Evolutionary conservation across 1,284 basidiomycete genomes (phyloP), one percentile per base, ranked within the genome.

Genomic region (Pseudozyma sp.): DNA sequence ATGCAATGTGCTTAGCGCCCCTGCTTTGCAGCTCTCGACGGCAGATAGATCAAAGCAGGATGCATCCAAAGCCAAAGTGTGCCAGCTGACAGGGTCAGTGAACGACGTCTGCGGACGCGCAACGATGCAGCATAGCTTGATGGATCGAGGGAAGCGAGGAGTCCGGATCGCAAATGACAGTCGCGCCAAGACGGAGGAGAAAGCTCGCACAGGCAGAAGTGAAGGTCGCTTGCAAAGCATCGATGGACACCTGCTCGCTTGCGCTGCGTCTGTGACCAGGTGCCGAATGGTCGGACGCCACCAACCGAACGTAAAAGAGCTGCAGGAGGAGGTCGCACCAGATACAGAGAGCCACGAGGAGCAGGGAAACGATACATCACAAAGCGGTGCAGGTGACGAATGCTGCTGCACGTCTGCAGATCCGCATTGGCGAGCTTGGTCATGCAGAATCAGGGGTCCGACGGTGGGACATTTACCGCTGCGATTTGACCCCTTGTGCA

Each of bases 101-200:
- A 31, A 34, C 34, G 30, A 31, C 39, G 34, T 19, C 30, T 43
- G 46, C 33, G 24, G 4, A 24, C 24, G 29, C 40, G 34, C 34
- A 54, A 55, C 39, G 53, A 57, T 45, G 65, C 59, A 54, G 50
- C 50, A 51, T 30, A 33, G 33, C 35, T 34, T 35, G 31, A 54
- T 54, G 60, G 51, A 63, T 63, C 59, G 64, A 61, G 30, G 24
- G 46, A 63, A 54, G 66, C 60, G 40, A 68, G 66, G 66, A 52
- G 59, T 55, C 48, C 60, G 60, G 60, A 52, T 46, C 60, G 55
- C 56, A 47, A 60, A 14, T 56, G 60, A 34, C 39, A 49, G 60
- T 5, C n/a, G 29, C 11, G 50, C 42, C 43, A 52, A 52, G 48
- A 30, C 33, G 49, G 40, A 44, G 44, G 31, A 33, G 30, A 30